Evolutionary conservation across 106 monocot genomes (phyloP).

Genomic region (Posidonia australis): DNA sequence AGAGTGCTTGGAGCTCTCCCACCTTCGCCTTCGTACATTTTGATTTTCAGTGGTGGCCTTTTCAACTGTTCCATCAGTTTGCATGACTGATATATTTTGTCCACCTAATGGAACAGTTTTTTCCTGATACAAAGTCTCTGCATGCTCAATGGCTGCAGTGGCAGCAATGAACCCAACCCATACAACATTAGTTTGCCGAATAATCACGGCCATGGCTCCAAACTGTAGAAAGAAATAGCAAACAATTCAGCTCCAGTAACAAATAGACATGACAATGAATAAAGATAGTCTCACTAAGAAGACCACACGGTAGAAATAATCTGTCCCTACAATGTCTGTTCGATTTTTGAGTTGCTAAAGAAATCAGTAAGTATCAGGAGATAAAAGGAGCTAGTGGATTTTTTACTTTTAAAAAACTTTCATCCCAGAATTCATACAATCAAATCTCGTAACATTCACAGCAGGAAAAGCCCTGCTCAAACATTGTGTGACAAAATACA

Average conservation of each 20-base stretch:
- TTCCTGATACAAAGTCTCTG: conserved; percentile 32
- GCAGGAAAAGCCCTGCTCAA: too few relatives aligned
- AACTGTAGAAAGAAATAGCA: conserved; percentile 34
- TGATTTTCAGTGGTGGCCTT: conserved; percentile 10
- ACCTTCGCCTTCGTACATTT: conserved; percentile 41
- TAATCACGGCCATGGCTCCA: conserved; percentile 52
- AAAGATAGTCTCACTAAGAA: too few relatives aligned
- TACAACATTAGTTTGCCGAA: conserved; percentile 88
- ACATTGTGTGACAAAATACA: too few relatives aligned
- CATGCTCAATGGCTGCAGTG: conserved; percentile 45
- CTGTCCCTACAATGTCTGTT: too few relatives aligned
- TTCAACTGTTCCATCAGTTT: conserved; percentile 9
- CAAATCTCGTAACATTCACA: too few relatives aligned
- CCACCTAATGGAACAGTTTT: conserved; percentile 10
- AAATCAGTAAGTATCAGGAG: too few relatives aligned
- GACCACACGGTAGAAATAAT: too few relatives aligned
- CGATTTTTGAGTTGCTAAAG: too few relatives aligned
- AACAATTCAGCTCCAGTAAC: conserved; percentile 5
- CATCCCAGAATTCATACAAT: too few relatives aligned
- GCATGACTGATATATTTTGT: conserved; percentile 8
- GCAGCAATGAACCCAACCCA: conserved; percentile 87
- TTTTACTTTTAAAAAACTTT: too few relatives aligned
- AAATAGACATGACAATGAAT: neutral
- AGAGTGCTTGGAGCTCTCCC: neutral
- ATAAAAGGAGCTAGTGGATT: too few relatives aligned